Base-by-base conservation (phyloP, 768 basidiomycete species). In the Phlebiopsis flavidoalba region DNA sequence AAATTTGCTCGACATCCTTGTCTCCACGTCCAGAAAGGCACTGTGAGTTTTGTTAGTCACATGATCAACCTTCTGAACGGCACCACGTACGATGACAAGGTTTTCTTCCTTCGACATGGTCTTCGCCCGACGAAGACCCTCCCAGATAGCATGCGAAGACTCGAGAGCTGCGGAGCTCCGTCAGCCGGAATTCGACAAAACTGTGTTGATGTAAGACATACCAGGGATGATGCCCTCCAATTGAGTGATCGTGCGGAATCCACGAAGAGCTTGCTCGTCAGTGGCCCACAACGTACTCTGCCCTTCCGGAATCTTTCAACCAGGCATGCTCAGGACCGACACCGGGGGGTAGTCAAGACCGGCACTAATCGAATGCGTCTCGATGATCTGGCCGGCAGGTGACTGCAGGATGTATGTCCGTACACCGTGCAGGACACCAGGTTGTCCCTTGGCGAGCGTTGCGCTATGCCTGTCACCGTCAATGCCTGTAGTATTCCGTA, bases 271-370 rank as follows among this genome's bases (percentile, higher is more conserved):
- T 66, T 99, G 81, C 73, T 97, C 94, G 69, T 99, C 97, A 5
- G 91, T 97, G 8, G 95, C 96, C n/a, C 14, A 83, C 87, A 19
- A 91, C 85, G 71, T 98, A 99, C 70, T 97, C 93, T 0, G 94
- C 97, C 61, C 97, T 81, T 17, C 91, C 91, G 3, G 88, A 89
- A 70, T 98, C 95, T 75, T 98, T 98, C 71, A 99, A 78, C 89
- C 92, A 97, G 50, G 96, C 90, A 70, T 98, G 97, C 74, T 99
- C 97, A 8, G 97, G 97, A 21, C 97, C 97, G 53, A 99, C 96
- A 64, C 95, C 95, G 26, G 26, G 24, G 95, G 95, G 75, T 98
- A 98, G 74, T 98, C 95, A 48, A 97, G 79, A 19, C 95, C 95
- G 53, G 95, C 96, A 66, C 93, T 95, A 74, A 99, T 89, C 4